Conservation (phyloP, 108 stramenopile species). For the Schizochytrium sp. region DNA sequence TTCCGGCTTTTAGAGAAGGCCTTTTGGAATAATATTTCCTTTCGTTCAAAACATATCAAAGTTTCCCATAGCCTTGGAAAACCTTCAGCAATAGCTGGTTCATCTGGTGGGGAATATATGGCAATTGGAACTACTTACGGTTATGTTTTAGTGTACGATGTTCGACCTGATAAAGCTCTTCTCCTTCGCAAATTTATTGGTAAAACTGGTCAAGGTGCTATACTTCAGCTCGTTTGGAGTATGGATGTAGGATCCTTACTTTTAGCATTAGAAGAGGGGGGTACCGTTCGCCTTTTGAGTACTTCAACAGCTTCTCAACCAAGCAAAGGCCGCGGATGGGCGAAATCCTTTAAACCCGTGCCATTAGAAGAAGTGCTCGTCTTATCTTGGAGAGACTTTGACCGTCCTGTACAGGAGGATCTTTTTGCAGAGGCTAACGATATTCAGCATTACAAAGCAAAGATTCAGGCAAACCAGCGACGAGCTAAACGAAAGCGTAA, state of each 20-base stretch:
- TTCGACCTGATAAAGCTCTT: constrained; percentile 40
- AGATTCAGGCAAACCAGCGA: neutral
- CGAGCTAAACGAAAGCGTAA: neutral
- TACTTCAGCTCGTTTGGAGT: constrained; percentile 15
- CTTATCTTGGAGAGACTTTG: constrained; percentile 13
- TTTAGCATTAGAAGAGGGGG: neutral
- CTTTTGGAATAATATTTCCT: constrained; percentile 21
- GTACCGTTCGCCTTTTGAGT: constrained; percentile 10
- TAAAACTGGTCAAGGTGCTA: neutral
- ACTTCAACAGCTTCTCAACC: neutral
- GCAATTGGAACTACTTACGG: constrained; percentile 2
- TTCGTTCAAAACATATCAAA: constrained; percentile 51
- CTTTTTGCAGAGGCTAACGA: constrained; percentile 6
- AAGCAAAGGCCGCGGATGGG: neutral
- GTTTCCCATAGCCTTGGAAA: neutral
- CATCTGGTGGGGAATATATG: neutral
- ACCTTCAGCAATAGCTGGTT: constrained; percentile 17
- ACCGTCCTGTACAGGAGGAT: constrained; percentile 24
- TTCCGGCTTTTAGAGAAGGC: constrained; percentile 13
- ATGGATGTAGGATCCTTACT: neutral
- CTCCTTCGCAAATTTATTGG: neutral
- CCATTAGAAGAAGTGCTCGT: neutral
- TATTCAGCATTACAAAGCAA: constrained; percentile 12
- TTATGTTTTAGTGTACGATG: constrained; percentile 37
- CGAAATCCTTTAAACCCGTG: neutral